Conservation (phyloP, 2,329 filamentous ascomycete species). For the Pestalotiopsis sp. region DNA sequence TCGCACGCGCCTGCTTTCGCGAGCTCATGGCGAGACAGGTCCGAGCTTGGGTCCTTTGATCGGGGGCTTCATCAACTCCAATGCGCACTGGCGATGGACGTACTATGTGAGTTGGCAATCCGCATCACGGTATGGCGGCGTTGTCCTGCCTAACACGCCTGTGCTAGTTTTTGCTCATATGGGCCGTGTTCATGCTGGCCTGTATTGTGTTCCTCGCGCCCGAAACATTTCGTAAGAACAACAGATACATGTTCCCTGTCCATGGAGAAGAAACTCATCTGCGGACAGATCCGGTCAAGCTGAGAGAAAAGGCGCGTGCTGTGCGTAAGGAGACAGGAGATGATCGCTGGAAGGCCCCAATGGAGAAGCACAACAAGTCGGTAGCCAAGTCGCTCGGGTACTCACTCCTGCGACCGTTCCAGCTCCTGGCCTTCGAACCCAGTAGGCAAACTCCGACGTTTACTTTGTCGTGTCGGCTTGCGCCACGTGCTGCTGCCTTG, state of each 20-base stretch:
- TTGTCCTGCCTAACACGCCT: background rate
- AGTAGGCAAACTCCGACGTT: slow-evolving; percentile 60
- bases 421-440: slow-evolving; percentile 79
- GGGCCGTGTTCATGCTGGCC: slow-evolving; percentile 67
- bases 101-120: slow-evolving; percentile 62
- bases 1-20: background rate
- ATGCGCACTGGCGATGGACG: slow-evolving; percentile 76
- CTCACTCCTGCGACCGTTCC: slow-evolving; percentile 71
- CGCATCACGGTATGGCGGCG: background rate
- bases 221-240: slow-evolving; percentile 75
- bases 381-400: slow-evolving; percentile 62
- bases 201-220: slow-evolving; percentile 75
- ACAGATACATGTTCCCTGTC: slow-evolving; percentile 37
- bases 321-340: slow-evolving; percentile 79
- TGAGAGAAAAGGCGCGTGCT: slow-evolving; percentile 71
- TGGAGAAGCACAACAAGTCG: slow-evolving; percentile 73
- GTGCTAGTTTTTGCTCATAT: slow-evolving; percentile 69
- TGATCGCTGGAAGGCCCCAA: slow-evolving; percentile 73
- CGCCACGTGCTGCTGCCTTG: too few species aligned
- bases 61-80: slow-evolving; percentile 83
- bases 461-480: background rate
- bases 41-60: slow-evolving; percentile 62
- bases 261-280: background rate
- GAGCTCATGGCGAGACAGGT: slow-evolving; percentile 35
- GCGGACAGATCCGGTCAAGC: slow-evolving; percentile 63